phyloP scores from a whole-genome alignment of 1,139 yeast genomes.

The Geotrichum macrosporum region DNA sequence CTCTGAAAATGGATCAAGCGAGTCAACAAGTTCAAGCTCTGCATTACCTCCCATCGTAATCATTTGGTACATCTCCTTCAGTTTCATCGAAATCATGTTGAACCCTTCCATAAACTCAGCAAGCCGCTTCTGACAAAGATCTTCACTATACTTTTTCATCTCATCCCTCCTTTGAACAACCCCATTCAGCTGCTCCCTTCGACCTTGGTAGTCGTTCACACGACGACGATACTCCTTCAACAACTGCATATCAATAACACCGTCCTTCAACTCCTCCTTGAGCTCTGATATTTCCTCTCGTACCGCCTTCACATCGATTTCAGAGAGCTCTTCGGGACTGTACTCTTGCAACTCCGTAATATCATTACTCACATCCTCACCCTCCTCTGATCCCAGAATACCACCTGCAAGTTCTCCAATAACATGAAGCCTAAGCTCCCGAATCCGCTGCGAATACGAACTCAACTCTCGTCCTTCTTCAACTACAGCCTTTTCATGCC shows the following conservation, averaged over 20 bases:
- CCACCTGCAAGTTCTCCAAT: conserved; percentile 25
- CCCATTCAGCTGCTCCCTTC: conserved; percentile 61
- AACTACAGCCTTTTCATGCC: conserved; percentile 45
- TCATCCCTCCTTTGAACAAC: conserved; percentile 67
- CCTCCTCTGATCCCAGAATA: conserved; percentile 21
- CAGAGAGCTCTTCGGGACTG: conserved; percentile 51
- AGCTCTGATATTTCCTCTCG: conserved; percentile 52
- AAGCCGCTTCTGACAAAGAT: conserved; percentile 64
- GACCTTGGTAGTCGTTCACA: conserved; percentile 55
- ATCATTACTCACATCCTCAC: conserved; percentile 21
- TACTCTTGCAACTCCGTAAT: conserved; percentile 34
- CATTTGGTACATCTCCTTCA: conserved; percentile 97
- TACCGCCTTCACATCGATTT: conserved; percentile 49
- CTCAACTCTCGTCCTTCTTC: conserved; percentile 44
- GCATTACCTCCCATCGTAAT: conserved; percentile 99
- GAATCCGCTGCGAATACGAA: conserved; percentile 34
- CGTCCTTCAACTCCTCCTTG: conserved; percentile 54
- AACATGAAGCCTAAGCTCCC: conserved; percentile 32
- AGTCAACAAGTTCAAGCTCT: conserved; percentile 89
- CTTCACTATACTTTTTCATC: conserved; percentile 60
- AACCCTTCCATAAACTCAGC: conserved; percentile 95
- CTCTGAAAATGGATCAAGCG: conserved; percentile 97
- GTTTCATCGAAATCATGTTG: conserved; percentile 74
- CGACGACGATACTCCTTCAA: conserved; percentile 72
- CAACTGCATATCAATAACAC: conserved; percentile 67